These are phyloP conservation scores for Melocanna baccifera DNA, from an alignment of 176 grass and related monocot genomes.

Conservation along the genomic window DNA sequence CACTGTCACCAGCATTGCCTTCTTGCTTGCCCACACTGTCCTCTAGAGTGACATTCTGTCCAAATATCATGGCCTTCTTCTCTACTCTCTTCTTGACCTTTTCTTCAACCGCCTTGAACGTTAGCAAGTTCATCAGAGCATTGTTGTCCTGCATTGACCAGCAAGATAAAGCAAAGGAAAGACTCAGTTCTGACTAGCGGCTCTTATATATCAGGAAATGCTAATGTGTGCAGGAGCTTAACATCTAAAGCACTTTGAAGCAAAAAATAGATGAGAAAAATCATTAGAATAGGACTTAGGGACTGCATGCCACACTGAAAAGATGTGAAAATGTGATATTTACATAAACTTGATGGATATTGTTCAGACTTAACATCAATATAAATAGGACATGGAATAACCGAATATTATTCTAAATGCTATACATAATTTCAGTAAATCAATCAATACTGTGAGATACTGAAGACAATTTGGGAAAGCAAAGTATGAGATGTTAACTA, in stretches of 20 bases:
- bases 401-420: neutral
- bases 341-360: neutral
- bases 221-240: neutral
- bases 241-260: neutral
- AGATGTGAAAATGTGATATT: neutral
- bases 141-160: slow-evolving; percentile 55
- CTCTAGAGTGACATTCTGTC: slow-evolving; percentile 67
- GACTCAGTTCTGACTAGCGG: neutral
- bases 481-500: neutral
- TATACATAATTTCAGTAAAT: slow-evolving; percentile 1
- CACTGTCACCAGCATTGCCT: slow-evolving; percentile 7
- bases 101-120: slow-evolving; percentile 80
- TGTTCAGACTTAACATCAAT: neutral
- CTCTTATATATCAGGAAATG: slow-evolving; percentile 12
- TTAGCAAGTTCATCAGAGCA: slow-evolving; percentile 76
- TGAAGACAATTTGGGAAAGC: neutral
- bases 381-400: neutral
- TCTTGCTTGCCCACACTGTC: slow-evolving; percentile 29
- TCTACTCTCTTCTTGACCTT: slow-evolving; percentile 86
- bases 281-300: neutral
- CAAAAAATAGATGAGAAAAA: neutral
- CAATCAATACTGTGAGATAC: neutral
- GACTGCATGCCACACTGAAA: neutral
- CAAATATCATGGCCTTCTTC: slow-evolving; percentile 81
- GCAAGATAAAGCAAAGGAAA: slow-evolving; percentile 10